Evolutionary conservation across 768 basidiomycete genomes (phyloP).

Genomic region (Xanthoconium purpureum): DNA sequence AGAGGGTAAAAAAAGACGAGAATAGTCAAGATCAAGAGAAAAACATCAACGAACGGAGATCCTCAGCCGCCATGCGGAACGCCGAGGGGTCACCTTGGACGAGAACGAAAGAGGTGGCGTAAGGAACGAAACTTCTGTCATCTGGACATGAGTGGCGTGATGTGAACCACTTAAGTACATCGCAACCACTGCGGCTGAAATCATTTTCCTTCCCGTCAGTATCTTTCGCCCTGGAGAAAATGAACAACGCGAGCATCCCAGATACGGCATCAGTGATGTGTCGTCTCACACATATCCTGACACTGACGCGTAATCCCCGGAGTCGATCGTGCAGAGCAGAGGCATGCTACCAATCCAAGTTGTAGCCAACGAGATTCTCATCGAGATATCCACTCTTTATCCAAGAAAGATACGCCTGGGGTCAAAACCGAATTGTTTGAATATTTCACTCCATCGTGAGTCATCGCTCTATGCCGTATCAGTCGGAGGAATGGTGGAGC

Average conservation of each 20-base stretch:
- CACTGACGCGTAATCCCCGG: neutral
- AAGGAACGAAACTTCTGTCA: neutral
- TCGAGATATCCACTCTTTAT: conserved; percentile 18
- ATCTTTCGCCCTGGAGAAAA: conserved; percentile 24
- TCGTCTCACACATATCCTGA: conserved; percentile 24
- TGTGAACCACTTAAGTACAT: conserved; percentile 1
- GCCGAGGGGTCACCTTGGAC: conserved; percentile 11
- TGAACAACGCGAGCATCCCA: conserved; percentile 29
- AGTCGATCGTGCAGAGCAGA: neutral
- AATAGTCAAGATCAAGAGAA: neutral
- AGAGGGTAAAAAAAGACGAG: neutral
- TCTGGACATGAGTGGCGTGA: too few species aligned
- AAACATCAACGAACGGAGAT: neutral
- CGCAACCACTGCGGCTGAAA: conserved; percentile 15
- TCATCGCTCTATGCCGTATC: conserved; percentile 23
- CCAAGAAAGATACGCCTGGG: conserved; percentile 31
- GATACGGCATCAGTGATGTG: conserved; percentile 26
- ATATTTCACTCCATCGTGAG: conserved; percentile 32
- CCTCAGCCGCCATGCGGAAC: neutral
- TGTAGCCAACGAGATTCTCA: conserved; percentile 17
- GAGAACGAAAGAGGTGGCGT: conserved; percentile 21
- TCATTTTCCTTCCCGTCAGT: conserved; percentile 22
- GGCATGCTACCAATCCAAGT: conserved; percentile 22
- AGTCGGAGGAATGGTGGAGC: neutral
- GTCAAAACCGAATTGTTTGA: conserved; percentile 23